Percentiles rank a stretch among this genome's conserved stretches.
phyloP scores from a whole-genome alignment of 345 rosid genomes.

The Mallotus nudiflorus region DNA sequence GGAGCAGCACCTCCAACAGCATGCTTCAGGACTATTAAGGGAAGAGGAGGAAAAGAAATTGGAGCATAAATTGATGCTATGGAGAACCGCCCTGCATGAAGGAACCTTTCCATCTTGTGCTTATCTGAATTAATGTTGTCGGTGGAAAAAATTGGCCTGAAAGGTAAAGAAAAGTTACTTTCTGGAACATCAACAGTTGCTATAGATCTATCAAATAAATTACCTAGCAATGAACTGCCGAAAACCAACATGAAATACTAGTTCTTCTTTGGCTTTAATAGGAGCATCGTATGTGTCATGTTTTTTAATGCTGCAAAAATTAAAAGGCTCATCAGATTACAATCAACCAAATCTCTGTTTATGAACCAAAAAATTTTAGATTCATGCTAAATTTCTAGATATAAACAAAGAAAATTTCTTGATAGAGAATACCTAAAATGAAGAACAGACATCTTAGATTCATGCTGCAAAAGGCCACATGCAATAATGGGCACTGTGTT shows the following conservation, averaged over 20 bases:
- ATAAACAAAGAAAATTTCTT: not conserved
- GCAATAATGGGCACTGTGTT: conserved; percentile 52
- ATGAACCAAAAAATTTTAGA: conserved; percentile 14
- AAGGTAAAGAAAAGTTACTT: conserved; percentile 12
- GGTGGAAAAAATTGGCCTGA: conserved; percentile 86
- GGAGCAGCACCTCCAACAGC: conserved; percentile 45
- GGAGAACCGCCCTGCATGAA: conserved; percentile 76
- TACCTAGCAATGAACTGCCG: conserved; percentile 91
- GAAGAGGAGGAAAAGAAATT: conserved; percentile 79
- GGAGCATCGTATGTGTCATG: conserved; percentile 73
- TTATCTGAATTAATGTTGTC: conserved; percentile 79
- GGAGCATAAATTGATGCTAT: conserved; percentile 88
- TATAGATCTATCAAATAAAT: not conserved
- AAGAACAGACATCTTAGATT: conserved; percentile 96
- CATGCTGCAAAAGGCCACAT: conserved; percentile 92
- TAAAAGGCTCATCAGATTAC: conserved; percentile 5
- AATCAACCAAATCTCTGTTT: conserved; percentile 4
- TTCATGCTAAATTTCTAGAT: too few relatives aligned
- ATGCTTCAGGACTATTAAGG: conserved; percentile 72
- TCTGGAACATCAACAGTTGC: not conserved
- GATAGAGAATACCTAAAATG: conserved; percentile 70
- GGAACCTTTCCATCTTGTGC: conserved; percentile 97
- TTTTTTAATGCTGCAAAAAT: conserved; percentile 67
- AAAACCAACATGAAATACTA: conserved; percentile 90
- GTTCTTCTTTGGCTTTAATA: conserved; percentile 85